Percentiles rank a stretch among this genome's conserved stretches.
These are phyloP conservation scores for Chiua virens DNA, from an alignment of 768 basidiomycete species.

Conservation along the genomic window DNA sequence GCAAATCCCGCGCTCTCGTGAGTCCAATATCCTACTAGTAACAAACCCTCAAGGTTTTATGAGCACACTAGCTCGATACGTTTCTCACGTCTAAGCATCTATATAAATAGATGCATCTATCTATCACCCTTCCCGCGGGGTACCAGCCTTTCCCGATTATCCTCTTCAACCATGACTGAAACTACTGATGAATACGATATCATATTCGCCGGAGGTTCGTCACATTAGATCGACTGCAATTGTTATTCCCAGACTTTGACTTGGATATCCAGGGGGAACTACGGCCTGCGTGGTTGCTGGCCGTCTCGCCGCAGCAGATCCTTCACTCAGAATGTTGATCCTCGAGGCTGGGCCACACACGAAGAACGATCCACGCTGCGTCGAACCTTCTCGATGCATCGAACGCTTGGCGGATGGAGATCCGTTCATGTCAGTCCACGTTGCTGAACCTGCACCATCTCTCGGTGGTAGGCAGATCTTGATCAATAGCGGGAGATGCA, in stretches of 20 bases:
- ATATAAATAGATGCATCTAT: too few species aligned
- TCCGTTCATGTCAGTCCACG: conserved; percentile 18
- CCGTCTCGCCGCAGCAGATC: conserved; percentile 26
- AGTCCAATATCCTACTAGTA: too few species aligned
- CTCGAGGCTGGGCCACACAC: conserved; percentile 30
- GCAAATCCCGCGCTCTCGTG: too few species aligned
- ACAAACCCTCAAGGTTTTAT: too few species aligned
- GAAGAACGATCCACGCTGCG: conserved; percentile 19
- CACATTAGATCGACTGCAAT: not conserved
- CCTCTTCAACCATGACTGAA: conserved; percentile 7
- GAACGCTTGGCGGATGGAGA: conserved; percentile 14
- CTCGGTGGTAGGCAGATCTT: conserved; percentile 14
- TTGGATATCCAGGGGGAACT: conserved; percentile 30
- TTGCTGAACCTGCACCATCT: conserved; percentile 14
- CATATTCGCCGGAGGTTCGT: conserved; percentile 57
- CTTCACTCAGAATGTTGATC: conserved; percentile 24
- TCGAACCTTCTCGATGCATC: conserved; percentile 23
- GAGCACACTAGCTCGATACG: too few species aligned
- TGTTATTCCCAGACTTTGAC: not conserved
- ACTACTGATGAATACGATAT: conserved; percentile 39
- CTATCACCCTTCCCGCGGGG: too few species aligned
- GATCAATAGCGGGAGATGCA: conserved; percentile 23
- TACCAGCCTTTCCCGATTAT: not conserved
- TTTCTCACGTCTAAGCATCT: too few species aligned
- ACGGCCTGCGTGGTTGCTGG: conserved; percentile 34